These are phyloP conservation scores for Russula brevipes DNA, from an alignment of 768 basidiomycete genomes.

Conservation along the genomic window DNA sequence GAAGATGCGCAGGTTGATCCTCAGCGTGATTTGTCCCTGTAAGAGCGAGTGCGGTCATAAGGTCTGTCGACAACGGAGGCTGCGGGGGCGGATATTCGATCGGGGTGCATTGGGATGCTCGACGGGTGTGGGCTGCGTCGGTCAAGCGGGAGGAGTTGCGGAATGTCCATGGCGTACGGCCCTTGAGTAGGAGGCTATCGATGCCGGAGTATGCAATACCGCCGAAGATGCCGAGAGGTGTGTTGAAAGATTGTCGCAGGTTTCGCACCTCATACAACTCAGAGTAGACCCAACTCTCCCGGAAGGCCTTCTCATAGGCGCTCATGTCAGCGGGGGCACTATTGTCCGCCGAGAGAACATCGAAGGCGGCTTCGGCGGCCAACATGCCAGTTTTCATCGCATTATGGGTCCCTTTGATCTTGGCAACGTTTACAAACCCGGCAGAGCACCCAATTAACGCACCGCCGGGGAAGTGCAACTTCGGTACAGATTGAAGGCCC, in stretches of 20 bases:
- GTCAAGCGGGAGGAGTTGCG: conserved; percentile 47
- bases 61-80: conserved; percentile 86
- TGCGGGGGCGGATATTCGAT: conserved; percentile 86
- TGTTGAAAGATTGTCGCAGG: conserved; percentile 83
- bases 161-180: conserved; percentile 91
- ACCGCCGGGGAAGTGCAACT: conserved; percentile 85
- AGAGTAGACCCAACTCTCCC: conserved; percentile 74
- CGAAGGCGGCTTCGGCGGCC: conserved; percentile 83
- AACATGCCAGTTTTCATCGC: conserved; percentile 99
- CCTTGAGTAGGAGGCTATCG: conserved; percentile 79
- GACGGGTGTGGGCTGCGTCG: conserved; percentile 69
- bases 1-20: conserved; percentile 87
- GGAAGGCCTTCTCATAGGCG: conserved; percentile 62
- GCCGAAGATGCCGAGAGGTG: conserved; percentile 73
- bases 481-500: conserved; percentile 86
- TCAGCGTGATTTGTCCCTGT: conserved; percentile 98
- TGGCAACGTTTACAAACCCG: conserved; percentile 93
- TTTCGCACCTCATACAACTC: conserved; percentile 91
- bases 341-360: conserved; percentile 42
- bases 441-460: conserved; percentile 94
- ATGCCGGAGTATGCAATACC: conserved; percentile 87
- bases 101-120: conserved; percentile 58
- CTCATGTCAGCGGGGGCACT: conserved; percentile 54
- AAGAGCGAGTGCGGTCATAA: conserved; percentile 83
- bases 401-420: conserved; percentile 98